These are phyloP conservation scores for Auriculariales sp. DNA, from an alignment of 768 basidiomycete species.

Conservation along the genomic window DNA sequence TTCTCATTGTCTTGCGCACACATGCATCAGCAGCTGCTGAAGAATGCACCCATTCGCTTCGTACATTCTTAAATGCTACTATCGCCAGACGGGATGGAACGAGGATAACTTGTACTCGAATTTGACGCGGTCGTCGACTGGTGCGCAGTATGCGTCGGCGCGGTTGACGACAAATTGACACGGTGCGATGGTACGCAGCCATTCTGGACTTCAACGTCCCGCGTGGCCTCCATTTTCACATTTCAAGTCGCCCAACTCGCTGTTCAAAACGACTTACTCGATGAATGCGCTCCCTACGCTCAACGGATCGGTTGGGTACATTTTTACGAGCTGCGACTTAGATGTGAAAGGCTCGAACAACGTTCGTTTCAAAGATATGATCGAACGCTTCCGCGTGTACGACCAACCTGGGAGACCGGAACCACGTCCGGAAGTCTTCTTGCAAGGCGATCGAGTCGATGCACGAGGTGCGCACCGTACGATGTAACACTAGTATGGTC, in stretches of 20 bases:
- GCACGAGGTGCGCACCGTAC: constrained; percentile 44
- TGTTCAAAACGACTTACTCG: constrained; percentile 83
- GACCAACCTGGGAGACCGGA: constrained; percentile 71
- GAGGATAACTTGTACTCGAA: constrained; percentile 91
- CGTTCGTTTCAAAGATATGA: constrained; percentile 75
- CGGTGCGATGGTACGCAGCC: constrained; percentile 29
- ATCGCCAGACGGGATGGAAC: constrained; percentile 90
- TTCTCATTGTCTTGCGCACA: no score
- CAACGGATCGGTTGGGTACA: constrained; percentile 85
- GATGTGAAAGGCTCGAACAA: constrained; percentile 52
- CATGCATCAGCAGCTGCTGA: constrained; percentile 68
- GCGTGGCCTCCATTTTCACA: constrained; percentile 58
- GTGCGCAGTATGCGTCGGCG: constrained; percentile 24
- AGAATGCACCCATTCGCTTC: constrained; percentile 83
- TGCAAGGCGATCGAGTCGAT: constrained; percentile 66
- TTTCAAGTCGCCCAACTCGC: constrained; percentile 77
- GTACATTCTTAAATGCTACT: constrained; percentile 80
- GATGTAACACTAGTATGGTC: neutral
- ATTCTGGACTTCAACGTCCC: constrained; percentile 88
- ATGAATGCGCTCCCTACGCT: constrained; percentile 88
- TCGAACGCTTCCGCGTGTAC: constrained; percentile 77
- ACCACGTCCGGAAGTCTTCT: constrained; percentile 64
- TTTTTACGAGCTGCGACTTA: constrained; percentile 80
- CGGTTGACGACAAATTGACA: neutral
- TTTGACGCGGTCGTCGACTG: constrained; percentile 76